A percentile compares a stretch with the other conserved stretches of the same genome.
Conservation (phyloP, 305 asterid species). For the Fraxinus angustifolia region DNA sequence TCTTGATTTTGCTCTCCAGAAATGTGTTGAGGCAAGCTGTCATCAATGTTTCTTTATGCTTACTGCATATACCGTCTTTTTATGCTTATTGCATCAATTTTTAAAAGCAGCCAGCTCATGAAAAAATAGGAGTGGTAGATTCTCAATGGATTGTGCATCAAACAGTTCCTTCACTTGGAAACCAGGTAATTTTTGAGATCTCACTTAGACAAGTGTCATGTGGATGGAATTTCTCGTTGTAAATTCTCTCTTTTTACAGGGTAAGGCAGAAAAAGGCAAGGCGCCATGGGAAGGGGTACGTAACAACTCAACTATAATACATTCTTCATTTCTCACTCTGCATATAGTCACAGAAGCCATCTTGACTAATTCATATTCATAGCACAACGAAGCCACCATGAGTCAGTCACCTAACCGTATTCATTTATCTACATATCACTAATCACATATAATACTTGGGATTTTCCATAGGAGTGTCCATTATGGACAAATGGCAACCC, state of each 20-base stretch:
- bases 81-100: slow-evolving; percentile 7
- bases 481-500: too few species aligned
- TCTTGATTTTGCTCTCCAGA: slow-evolving; percentile 91
- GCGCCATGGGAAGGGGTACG: slow-evolving; percentile 98
- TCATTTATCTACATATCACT: neutral
- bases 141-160: slow-evolving; percentile 93
- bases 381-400: neutral
- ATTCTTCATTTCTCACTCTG: neutral
- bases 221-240: neutral
- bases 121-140: slow-evolving; percentile 92
- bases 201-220: neutral
- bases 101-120: slow-evolving; percentile 76
- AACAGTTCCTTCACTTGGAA: slow-evolving; percentile 90
- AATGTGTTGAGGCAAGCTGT: slow-evolving; percentile 75
- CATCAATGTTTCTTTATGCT: neutral
- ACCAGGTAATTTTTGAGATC: slow-evolving; percentile 49
- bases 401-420: neutral
- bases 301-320: neutral
- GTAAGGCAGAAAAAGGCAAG: slow-evolving; percentile 68
- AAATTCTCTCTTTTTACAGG: slow-evolving; percentile 40
- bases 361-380: neutral
- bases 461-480: too few species aligned
- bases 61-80: neutral
- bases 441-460: neutral
- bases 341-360: neutral